Evolutionary conservation across 1,284 basidiomycete genomes (phyloP), one percentile per base, ranked within the genome.

Genomic region (Taiwanofungus camphoratus): DNA sequence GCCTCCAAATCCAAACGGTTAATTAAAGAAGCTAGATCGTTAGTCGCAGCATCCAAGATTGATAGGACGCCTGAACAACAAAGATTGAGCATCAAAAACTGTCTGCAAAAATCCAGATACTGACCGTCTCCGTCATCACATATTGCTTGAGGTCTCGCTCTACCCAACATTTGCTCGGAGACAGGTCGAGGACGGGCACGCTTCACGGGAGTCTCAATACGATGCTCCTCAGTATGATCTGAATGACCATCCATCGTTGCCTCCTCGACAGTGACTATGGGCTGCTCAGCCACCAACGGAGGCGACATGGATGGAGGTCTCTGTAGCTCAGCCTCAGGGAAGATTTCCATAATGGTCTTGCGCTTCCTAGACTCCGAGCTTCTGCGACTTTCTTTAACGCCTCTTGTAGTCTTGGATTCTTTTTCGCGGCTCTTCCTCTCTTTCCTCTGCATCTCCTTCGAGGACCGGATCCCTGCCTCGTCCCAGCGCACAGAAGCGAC

Each of bases 11-110:
- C 82, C 19, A 88, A 68, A 18, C 74, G 73, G 50, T 80, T 84
- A 60, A 89, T 84, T 7, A 89, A 66, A 39, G 76, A 75, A 0
- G 82, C 86, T 2, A 89, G 69, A 34, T 89, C 86, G 42, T 86
- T 78, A 0, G 86, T 88, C 0, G 81, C 87, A 0, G 79, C 82
- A 46, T 82, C 82, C 15, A 88, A 61, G 18, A 86, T 73, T 0
- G 78, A 82, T 2, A 88, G 57, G 12, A 76, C 75, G 45, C 73
- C 85, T 79, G 18, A 13, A 44, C 46, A n/a, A 26, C 42, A 22
- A 13, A 54, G 29, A 51, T 31, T 30, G 29, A 30, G 16, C 16
- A 23, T 18, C 34, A 38, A 19, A 29, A 24, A 19, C 26, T 9
- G 21, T 1, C 26, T 40, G 21, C 22, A 42, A 48, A 31, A 54